phyloP scores from a whole-genome alignment of 1,284 basidiomycete species.

The Trichosporon sp. region DNA sequence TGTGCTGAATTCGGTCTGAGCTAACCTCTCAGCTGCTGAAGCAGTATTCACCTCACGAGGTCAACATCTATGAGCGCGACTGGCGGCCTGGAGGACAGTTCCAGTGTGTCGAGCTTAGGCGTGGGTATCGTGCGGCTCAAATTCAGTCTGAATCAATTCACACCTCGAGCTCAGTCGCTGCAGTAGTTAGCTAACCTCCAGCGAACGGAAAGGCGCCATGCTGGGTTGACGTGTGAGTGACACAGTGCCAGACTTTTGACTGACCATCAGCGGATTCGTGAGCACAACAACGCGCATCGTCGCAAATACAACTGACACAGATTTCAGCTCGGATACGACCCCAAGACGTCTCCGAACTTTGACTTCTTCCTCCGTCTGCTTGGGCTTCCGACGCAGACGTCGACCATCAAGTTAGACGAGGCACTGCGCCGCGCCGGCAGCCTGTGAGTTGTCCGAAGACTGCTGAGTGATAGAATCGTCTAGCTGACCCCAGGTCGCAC shows the following conservation, averaged over 20 bases:
- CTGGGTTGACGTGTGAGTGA: slow-evolving; percentile 61
- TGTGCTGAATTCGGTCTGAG: background rate
- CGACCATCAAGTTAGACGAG: slow-evolving; percentile 25
- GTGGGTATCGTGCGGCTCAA: slow-evolving; percentile 15
- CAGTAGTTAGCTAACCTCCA: slow-evolving; percentile 6
- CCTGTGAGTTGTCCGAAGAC: background rate
- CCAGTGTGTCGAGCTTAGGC: slow-evolving; percentile 62
- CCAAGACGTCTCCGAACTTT: slow-evolving; percentile 74
- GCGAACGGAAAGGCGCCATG: slow-evolving; percentile 51
- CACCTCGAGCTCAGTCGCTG: background rate
- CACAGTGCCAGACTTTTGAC: background rate
- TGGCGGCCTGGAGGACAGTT: slow-evolving; percentile 69
- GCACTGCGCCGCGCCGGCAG: background rate
- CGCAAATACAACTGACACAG: background rate
- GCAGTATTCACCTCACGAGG: slow-evolving; percentile 70
- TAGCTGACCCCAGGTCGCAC: slow-evolving; percentile 50
- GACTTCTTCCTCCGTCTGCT: slow-evolving; percentile 61
- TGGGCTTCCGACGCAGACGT: slow-evolving; percentile 48
- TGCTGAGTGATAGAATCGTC: background rate
- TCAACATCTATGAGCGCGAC: slow-evolving; percentile 70
- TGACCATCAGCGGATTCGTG: slow-evolving; percentile 5
- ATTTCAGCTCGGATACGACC: slow-evolving; percentile 67
- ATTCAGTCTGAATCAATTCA: slow-evolving; percentile 3
- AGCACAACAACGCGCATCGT: no score
- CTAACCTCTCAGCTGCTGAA: slow-evolving; percentile 56